Base-by-base conservation (phyloP, 768 basidiomycete genomes). In the Rhodocollybia butyracea region DNA sequence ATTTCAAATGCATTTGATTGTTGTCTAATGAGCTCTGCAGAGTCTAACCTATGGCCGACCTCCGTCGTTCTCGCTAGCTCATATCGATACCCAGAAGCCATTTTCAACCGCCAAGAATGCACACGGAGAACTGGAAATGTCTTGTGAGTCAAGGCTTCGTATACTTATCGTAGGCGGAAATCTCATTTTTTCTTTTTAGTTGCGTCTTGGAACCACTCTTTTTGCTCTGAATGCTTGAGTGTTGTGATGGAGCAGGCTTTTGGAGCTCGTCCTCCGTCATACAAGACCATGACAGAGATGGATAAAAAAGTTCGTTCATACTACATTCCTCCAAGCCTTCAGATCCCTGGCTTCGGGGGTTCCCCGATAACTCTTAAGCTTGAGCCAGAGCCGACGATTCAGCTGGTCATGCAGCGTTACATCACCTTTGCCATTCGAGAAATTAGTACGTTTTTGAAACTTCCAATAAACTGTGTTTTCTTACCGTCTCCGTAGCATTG, bases 41-140 rank as follows among this genome's bases (percentile, higher is more conserved):
- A 86, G 85, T 63, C 67, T 89, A 56, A 88, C 85, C 10, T 88
- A 83, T 67, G 86, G 86, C 53, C 78, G 86, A 6, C 86, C 86
- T 3, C 86, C 86, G 2, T 86, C 86, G 5, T 77, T 88, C 53
- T 76, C 82, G 2, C 70, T 76, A 24, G 65, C 77, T 8, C 84
- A 85, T 64, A 71, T 84, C 58, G 81, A 85, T 62, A 74, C 76
- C 59, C 77, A 80, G 59, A 69, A 81, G 57, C 77, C 84, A 6
- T 72, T 77, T 63, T 70, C 76, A 24, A 69, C 74, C 1, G 67
- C 68, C n/a, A 74, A 69, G 48, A 78, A 75, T 57, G 71, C 70
- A 24, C 64, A 67, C 17, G 81, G 80, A 5, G 81, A 85, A 53
- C 64, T 76, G 3, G 85, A 87, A 60, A 85, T 86, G 83, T 74